Percentiles rank a stretch among this genome's conserved stretches.
These are phyloP conservation scores for Pseudonitzschia delicatissima DNA, from an alignment of 108 stramenopile genomes.

Conservation along the genomic window DNA sequence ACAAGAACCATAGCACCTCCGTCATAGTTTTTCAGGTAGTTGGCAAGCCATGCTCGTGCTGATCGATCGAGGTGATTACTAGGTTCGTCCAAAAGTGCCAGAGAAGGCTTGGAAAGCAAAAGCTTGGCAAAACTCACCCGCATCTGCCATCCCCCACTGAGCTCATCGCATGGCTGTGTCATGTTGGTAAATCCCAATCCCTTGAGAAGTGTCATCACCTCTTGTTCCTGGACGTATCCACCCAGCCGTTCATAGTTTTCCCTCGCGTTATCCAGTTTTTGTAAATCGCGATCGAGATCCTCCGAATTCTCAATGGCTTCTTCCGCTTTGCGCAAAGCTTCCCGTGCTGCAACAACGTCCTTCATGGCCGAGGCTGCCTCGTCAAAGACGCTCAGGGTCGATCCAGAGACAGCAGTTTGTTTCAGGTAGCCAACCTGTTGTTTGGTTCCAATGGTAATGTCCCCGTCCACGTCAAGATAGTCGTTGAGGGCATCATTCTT, in stretches of 20 bases:
- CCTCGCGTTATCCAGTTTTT: slow-evolving; percentile 57
- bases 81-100: slow-evolving; percentile 88
- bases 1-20: slow-evolving; percentile 82
- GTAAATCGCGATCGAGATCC: slow-evolving; percentile 59
- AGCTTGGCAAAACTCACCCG: slow-evolving; percentile 85
- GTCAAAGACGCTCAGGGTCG: slow-evolving; percentile 78
- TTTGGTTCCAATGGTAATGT: slow-evolving; percentile 23
- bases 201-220: slow-evolving; percentile 73
- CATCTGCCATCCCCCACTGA: slow-evolving; percentile 96
- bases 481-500: neutral
- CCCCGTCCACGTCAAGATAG: slow-evolving; percentile 21
- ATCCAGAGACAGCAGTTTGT: slow-evolving; percentile 85
- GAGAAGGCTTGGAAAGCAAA: slow-evolving; percentile 76
- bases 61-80: slow-evolving; percentile 73
- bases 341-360: slow-evolving; percentile 49
- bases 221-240: slow-evolving; percentile 86
- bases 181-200: slow-evolving; percentile 85
- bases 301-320: slow-evolving; percentile 3
- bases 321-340: slow-evolving; percentile 3
- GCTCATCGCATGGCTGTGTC: slow-evolving; percentile 68
- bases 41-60: slow-evolving; percentile 81
- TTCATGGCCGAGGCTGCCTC: slow-evolving; percentile 89
- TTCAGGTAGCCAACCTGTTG: slow-evolving; percentile 70
- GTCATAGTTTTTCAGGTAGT: slow-evolving; percentile 76
- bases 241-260: slow-evolving; percentile 69